These are phyloP conservation scores for Colletotrichum sp. DNA, from an alignment of 2,329 filamentous ascomycete genomes.

Conservation along the genomic window DNA sequence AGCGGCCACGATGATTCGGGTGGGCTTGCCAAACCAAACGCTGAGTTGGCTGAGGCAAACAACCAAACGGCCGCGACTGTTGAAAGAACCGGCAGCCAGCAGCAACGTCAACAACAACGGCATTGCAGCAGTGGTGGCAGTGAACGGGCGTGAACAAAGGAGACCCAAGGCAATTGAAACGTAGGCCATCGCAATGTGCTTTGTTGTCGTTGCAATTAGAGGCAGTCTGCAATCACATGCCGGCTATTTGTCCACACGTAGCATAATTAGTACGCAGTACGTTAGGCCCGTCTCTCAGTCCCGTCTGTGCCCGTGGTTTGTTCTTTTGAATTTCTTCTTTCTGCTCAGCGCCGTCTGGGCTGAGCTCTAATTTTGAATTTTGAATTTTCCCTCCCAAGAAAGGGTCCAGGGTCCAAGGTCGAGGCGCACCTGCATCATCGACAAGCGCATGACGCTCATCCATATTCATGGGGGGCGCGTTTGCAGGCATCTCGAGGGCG, in stretches of 20 bases:
- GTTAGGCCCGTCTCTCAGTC: background rate
- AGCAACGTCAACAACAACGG: background rate
- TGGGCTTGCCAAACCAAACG: background rate
- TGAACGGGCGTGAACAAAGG: background rate
- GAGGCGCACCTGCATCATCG: background rate
- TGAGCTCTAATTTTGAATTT: background rate
- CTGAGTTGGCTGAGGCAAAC: background rate
- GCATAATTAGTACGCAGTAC: too few species aligned
- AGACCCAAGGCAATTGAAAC: background rate
- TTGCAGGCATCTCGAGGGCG: background rate
- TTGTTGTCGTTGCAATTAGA: background rate
- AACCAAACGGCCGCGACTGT: background rate
- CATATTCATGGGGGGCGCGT: background rate
- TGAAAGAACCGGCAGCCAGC: background rate
- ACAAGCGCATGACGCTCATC: background rate
- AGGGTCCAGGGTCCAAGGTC: constrained; percentile 8
- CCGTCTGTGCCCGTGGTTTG: constrained; percentile 7
- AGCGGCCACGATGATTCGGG: background rate
- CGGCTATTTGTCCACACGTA: background rate
- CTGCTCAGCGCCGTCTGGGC: background rate
- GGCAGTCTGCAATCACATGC: background rate
- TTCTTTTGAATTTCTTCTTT: background rate
- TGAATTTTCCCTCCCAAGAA: background rate
- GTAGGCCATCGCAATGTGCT: background rate
- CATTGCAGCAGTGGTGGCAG: background rate